Percentiles rank a stretch among this genome's conserved stretches.
Evolutionary conservation across 225 moss, liverwort and hornwort genomes (phyloP).

Genomic region (Polytrichum formosum): DNA sequence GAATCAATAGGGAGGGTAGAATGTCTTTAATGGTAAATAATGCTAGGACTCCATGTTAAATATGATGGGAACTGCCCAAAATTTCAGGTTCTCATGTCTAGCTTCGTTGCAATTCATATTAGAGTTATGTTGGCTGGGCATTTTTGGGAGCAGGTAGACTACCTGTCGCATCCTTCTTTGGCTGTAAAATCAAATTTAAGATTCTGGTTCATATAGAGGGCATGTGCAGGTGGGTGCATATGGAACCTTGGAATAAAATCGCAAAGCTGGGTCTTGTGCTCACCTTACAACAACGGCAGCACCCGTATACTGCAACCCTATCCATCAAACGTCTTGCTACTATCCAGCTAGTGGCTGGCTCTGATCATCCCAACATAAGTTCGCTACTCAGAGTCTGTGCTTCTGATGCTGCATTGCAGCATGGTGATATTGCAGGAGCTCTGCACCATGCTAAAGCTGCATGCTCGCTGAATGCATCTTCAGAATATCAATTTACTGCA

Average conservation of each 20-base stretch:
- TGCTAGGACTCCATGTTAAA: no score
- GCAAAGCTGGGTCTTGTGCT: slow-evolving; percentile 69
- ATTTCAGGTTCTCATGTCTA: no score
- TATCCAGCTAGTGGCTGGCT: slow-evolving; percentile 23
- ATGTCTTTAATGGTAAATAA: no score
- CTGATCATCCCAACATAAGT: slow-evolving; percentile 30
- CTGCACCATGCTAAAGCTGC: slow-evolving; percentile 56
- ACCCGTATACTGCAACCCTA: slow-evolving; percentile 43
- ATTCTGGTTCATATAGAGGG: not conserved
- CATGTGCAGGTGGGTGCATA: slow-evolving; percentile 74
- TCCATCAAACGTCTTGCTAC: slow-evolving; percentile 42
- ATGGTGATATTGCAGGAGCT: slow-evolving; percentile 48
- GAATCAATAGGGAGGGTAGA: no score
- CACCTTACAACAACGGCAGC: slow-evolving; percentile 55
- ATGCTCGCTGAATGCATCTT: slow-evolving; percentile 35
- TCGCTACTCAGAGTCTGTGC: slow-evolving; percentile 54
- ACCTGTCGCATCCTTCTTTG: no score
- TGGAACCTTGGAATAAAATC: slow-evolving; percentile 75
- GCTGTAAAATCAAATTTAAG: no score
- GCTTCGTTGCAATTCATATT: no score
- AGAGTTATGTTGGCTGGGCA: no score
- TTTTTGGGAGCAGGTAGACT: no score
- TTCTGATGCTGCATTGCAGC: slow-evolving; percentile 57
- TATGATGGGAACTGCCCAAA: no score
- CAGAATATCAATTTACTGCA: slow-evolving; percentile 34